Base-by-base conservation (phyloP, 2,329 filamentous ascomycete species). In the Fusarium graminum region DNA sequence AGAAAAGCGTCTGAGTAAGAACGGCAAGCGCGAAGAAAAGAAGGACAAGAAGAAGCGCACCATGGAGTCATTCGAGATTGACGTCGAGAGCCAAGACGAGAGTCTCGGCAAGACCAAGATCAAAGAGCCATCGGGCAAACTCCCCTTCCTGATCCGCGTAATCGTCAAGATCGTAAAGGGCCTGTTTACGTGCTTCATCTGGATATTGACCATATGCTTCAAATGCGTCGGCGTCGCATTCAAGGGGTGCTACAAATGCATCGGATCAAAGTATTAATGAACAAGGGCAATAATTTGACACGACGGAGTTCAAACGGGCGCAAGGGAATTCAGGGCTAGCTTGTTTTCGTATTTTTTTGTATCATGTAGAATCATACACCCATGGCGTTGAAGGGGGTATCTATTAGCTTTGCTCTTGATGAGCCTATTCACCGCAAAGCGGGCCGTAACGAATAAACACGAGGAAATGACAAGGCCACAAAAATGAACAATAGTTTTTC, bases 11-110 rank as follows among this genome's bases (percentile, higher is more conserved):
- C 47, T 75, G 19, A 76, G 74, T 52, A 74, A 71, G 38, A 72
- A 75, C 51, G 74, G 75, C 44, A 72, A 73, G 44, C 67, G 70
- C 4, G 68, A 78, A 29, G 68, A 75, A 32, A 73, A 74, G 59
- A 72, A 71, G 61, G 66, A 74, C 29, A 72, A 73, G 59, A 71
- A 71, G 63, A 63, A 75, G 53, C 74, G 74, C 34, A 81, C 80
- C 65, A 81, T 86, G 72, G 85, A 88, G 67, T 82, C 85, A 68
- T 85, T 89, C 57, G 88, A 80, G 74, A 77, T 89, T 36, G 88
- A 90, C 67, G 74, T 90, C 7, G 88, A 89, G 76, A 90, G 87
- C 72, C 88, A 90, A 75, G 78, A 80, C 52, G 84, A 81, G 65
- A 83, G 79, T 64, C 59, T 76, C 25, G 72, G 72, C 34, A 80